A percentile compares a stretch with the other conserved stretches of the same genome.
Conservation (phyloP, 2,329 filamentous ascomycete genomes). For the Colletotrichum graminicola region DNA sequence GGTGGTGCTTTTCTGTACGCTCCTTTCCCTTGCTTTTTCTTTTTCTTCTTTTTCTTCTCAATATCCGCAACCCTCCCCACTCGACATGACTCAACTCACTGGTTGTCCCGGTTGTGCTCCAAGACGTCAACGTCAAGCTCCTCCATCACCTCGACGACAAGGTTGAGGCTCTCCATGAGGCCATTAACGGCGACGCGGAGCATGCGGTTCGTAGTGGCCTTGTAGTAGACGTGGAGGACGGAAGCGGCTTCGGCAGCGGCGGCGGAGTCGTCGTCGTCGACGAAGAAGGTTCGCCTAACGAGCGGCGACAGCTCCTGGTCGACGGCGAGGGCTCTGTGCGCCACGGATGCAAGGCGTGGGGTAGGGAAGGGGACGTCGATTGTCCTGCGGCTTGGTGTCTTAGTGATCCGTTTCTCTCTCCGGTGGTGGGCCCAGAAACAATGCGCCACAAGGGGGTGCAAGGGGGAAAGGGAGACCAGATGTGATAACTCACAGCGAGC, state of each 20-base stretch:
- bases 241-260: slow-evolving; percentile 46
- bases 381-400: slow-evolving; percentile 61
- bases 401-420: slow-evolving; percentile 10
- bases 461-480: slow-evolving; percentile 37
- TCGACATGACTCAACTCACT: neutral
- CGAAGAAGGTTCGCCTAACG: slow-evolving; percentile 78
- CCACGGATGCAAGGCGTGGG: slow-evolving; percentile 79
- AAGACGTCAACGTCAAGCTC: slow-evolving; percentile 89
- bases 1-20: neutral
- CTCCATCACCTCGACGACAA: slow-evolving; percentile 90
- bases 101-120: slow-evolving; percentile 45
- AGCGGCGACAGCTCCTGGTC: slow-evolving; percentile 91
- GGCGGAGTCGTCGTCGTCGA: slow-evolving; percentile 51
- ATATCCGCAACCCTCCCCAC: neutral
- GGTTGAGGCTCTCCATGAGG: slow-evolving; percentile 89
- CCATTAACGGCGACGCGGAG: slow-evolving; percentile 95
- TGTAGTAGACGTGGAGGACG: slow-evolving; percentile 81
- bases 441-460: neutral
- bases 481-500: slow-evolving; percentile 66
- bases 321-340: slow-evolving; percentile 81
- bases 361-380: slow-evolving; percentile 87
- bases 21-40: neutral
- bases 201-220: slow-evolving; percentile 95
- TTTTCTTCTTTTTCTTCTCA: neutral
- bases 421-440: neutral